These are phyloP conservation scores for Nakataea oryzae DNA, from an alignment of 2,329 filamentous ascomycete genomes.

Conservation along the genomic window DNA sequence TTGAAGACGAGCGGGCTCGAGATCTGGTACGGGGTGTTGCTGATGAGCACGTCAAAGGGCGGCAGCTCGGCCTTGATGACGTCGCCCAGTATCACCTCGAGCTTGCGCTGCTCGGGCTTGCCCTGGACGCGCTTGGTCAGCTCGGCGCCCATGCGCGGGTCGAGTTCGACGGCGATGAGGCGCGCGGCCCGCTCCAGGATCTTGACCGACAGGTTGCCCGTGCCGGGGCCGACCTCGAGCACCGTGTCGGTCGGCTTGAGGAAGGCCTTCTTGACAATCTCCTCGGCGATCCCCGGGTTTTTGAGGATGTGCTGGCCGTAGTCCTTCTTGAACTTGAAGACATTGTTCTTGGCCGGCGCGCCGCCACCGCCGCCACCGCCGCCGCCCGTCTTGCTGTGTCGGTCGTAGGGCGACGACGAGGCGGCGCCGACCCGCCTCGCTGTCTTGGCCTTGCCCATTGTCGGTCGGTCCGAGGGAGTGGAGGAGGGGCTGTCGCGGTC, in stretches of 20 bases:
- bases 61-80: conserved; percentile 77
- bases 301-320: conserved; percentile 86
- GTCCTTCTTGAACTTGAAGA: conserved; percentile 95
- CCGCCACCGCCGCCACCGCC: conserved; percentile 1
- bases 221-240: conserved; percentile 83
- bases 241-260: conserved; percentile 87
- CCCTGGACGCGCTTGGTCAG: conserved; percentile 88
- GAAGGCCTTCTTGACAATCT: conserved; percentile 70
- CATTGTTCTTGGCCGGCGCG: conserved; percentile 52
- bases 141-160: conserved; percentile 94
- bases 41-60: conserved; percentile 59
- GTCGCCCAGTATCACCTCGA: conserved; percentile 85
- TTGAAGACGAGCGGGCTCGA: conserved; percentile 83
- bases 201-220: conserved; percentile 74
- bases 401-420: conserved; percentile 23
- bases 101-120: conserved; percentile 68
- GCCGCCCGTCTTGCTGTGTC: conserved; percentile 14
- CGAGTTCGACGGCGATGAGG: conserved; percentile 75
- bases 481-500: not conserved
- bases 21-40: conserved; percentile 70
- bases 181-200: conserved; percentile 84
- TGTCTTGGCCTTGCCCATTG: conserved; percentile 30
- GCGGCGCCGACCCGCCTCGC: conserved; percentile 22
- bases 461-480: not conserved
- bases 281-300: conserved; percentile 18